Conservation (phyloP, 106 monocot genomes). For the Dendrobium officinale region DNA sequence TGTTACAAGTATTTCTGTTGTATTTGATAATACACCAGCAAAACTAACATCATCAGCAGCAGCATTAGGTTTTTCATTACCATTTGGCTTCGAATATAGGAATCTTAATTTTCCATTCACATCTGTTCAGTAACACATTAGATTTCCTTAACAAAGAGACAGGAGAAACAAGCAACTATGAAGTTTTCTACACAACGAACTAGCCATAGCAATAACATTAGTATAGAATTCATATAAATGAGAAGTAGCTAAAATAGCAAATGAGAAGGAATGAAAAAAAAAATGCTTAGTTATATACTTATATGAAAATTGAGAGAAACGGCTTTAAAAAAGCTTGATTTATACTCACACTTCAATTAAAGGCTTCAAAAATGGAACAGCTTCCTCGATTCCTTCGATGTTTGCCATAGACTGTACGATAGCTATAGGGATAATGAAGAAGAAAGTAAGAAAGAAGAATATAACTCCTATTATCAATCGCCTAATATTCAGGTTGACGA, state of each 20-base stretch:
- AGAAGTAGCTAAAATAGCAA: not conserved
- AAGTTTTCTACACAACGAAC: not conserved
- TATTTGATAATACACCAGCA: not conserved
- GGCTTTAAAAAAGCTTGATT: not conserved
- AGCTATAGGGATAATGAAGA: slow-evolving; percentile 69
- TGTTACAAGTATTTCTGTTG: not conserved
- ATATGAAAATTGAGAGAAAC: not conserved
- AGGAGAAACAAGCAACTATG: not conserved
- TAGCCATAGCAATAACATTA: not conserved
- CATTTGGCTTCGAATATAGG: not conserved
- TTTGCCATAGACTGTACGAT: slow-evolving; percentile 78
- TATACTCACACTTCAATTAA: slow-evolving; percentile 51
- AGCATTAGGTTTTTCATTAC: not conserved
- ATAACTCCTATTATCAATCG: slow-evolving; percentile 45
- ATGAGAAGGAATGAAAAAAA: not conserved
- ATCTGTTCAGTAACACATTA: not conserved
- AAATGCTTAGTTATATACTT: not conserved
- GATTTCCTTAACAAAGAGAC: not conserved
- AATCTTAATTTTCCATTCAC: not conserved
- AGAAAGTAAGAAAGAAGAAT: slow-evolving; percentile 77
- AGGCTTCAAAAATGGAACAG: slow-evolving; percentile 50
- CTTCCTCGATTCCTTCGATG: slow-evolving; percentile 61
- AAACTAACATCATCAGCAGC: not conserved
- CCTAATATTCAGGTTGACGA: slow-evolving; percentile 50
- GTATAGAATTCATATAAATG: not conserved